Conservation (phyloP, 2,329 filamentous ascomycete genomes). For the Talaromyces sp. region DNA sequence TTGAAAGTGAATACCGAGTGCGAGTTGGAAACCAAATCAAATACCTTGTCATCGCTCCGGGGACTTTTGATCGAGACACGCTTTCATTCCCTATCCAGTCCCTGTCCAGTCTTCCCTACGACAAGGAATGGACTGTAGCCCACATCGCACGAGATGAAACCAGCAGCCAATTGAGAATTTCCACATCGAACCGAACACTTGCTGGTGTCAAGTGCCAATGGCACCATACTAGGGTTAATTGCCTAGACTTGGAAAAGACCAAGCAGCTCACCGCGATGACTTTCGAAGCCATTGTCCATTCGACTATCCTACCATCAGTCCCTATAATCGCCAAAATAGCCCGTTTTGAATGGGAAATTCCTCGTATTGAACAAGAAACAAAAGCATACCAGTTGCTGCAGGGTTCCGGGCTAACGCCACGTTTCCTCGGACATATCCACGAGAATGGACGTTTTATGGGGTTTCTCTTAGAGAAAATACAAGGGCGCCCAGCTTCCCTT, state of each 20-base stretch:
- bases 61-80: background rate
- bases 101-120: background rate
- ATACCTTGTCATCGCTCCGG: background rate
- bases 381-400: constrained; percentile 22
- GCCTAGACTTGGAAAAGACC: constrained; percentile 22
- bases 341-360: constrained; percentile 30
- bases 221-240: constrained; percentile 21
- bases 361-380: constrained; percentile 28
- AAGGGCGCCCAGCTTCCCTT: constrained; percentile 21
- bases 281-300: constrained; percentile 21
- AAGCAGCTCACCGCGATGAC: constrained; percentile 21
- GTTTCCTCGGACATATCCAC: constrained; percentile 28
- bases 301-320: constrained; percentile 11
- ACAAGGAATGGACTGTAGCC: background rate
- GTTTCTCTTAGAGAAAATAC: constrained; percentile 30
- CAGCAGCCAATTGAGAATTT: constrained; percentile 20
- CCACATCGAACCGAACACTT: constrained; percentile 18
- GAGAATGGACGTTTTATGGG: constrained; percentile 25
- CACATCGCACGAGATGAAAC: background rate
- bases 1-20: background rate
- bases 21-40: background rate
- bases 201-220: constrained; percentile 21
- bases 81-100: background rate
- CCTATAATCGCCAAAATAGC: constrained; percentile 28
- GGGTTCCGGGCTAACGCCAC: constrained; percentile 25